These are phyloP conservation scores for Apostasia ramifera DNA, from an alignment of 106 monocot genomes.

Conservation along the genomic window DNA sequence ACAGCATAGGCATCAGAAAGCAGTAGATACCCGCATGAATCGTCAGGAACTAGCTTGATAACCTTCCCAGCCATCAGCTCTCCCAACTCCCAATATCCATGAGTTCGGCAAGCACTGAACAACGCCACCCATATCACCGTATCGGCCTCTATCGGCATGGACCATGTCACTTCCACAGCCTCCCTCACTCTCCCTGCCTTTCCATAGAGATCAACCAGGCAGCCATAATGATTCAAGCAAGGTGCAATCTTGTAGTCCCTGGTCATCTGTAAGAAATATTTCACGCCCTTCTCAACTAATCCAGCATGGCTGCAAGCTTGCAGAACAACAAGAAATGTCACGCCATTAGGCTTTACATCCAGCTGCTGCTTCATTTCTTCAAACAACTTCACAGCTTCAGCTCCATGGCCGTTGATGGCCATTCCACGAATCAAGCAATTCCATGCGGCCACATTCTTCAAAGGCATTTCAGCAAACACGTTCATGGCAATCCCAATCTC, in stretches of 20 bases:
- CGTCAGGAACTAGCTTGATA: conserved; percentile 12
- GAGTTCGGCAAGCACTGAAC: conserved; percentile 12
- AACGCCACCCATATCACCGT: conserved; percentile 23
- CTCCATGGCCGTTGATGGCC: too few relatives aligned
- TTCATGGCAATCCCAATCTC: neutral
- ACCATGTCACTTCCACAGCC: conserved; percentile 6
- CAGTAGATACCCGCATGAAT: conserved; percentile 11
- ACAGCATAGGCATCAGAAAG: conserved; percentile 15
- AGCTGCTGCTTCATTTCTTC: too few relatives aligned
- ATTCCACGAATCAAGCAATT: conserved; percentile 1
- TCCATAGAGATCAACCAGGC: conserved; percentile 14
- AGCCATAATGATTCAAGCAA: conserved; percentile 25
- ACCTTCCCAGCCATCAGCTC: conserved; percentile 6
- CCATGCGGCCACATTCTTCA: conserved; percentile 14
- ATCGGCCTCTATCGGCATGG: conserved; percentile 30
- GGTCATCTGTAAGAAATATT: too few relatives aligned
- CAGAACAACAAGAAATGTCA: conserved; percentile 19
- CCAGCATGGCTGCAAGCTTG: conserved; percentile 24
- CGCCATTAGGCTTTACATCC: too few relatives aligned
- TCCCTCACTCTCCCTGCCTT: conserved; percentile 8
- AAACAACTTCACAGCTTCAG: too few relatives aligned
- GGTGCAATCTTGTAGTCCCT: conserved; percentile 6
- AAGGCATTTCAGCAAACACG: neutral
- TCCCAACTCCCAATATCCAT: neutral
- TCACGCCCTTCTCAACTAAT: conserved; percentile 1